Evolutionary conservation across 2,329 filamentous ascomycete genomes (phyloP), one percentile per base, ranked within the genome.

Genomic region (Penicillium janthinellum): DNA sequence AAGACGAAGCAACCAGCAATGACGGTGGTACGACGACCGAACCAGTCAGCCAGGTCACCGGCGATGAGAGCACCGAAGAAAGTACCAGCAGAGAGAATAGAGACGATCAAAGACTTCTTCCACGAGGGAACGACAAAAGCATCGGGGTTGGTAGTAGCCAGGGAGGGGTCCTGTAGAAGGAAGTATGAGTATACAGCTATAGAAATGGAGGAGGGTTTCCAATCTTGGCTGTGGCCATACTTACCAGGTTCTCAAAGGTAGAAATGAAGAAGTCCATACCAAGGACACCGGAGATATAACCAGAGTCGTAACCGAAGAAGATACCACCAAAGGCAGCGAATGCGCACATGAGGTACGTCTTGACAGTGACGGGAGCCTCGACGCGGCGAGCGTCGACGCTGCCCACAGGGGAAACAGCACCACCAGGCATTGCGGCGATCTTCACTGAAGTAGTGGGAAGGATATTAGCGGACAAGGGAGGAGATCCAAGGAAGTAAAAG

Each of bases 61-160:
- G 89, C 90, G 62, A 91, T 86, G 66, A 94, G 71, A 58, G 91
- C 88, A 73, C 90, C 88, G 62, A 92, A 89, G 83, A 93, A 94
- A 69, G 90, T 92, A 75, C 87, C 86, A 72, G 83, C 85, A 38
- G 90, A 93, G 57, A 94, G 85, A 67, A 94, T 92, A 20, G 89
- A 91, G 71, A 87, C 87, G 72, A 92, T 88, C 53, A 89, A 79
- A 20, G 86, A 88, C 67, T 84, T 81, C 51, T 80, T 78, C 58
- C 72, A 77, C 10, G 82, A 78, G 4, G 80, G 76, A 22, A 86
- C 65, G 20, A 77, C 74, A 63, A 81, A 81, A 4, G 75, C 57
- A 2, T 72, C 65, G 57, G 67, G 67, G 54, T 67, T 60, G 7
- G 72, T 74, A 11, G 76, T 75, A 42, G 57, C 50, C 17, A 62